Evolutionary conservation across 2,329 filamentous ascomycete genomes (phyloP).

Genomic region (Cladophialophora chaetospira): DNA sequence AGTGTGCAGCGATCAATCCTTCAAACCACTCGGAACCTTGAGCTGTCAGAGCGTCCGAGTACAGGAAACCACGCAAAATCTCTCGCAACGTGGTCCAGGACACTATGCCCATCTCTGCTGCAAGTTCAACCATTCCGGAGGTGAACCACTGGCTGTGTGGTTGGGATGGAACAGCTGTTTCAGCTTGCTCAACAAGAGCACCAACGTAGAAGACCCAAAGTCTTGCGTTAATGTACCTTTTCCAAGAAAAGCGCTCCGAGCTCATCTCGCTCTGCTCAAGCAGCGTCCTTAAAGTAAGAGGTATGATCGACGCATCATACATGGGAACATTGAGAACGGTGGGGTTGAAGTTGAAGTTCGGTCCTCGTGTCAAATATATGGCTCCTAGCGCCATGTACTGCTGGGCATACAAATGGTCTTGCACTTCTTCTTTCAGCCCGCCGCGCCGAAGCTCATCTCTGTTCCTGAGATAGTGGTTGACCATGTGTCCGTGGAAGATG

Average conservation of each 20-base stretch:
- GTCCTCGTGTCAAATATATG: conserved; percentile 8
- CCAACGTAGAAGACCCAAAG: conserved; percentile 19
- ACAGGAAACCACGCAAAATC: background rate
- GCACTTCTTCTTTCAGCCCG: conserved; percentile 3
- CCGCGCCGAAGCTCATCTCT: background rate
- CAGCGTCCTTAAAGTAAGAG: background rate
- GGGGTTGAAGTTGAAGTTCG: conserved; percentile 8
- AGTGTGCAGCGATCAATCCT: background rate
- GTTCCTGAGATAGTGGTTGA: conserved; percentile 7
- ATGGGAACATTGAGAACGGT: conserved; percentile 15
- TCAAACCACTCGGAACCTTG: conserved; percentile 5
- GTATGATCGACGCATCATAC: conserved; percentile 9
- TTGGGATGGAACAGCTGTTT: background rate
- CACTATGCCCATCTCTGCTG: background rate
- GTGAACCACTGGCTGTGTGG: background rate
- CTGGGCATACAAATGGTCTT: conserved; percentile 14
- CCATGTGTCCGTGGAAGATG: conserved; percentile 11
- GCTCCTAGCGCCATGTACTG: conserved; percentile 17
- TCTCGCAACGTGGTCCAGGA: background rate
- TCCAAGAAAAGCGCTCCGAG: conserved; percentile 1
- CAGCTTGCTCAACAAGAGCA: conserved; percentile 12
- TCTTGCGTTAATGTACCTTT: conserved; percentile 9
- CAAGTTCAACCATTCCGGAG: background rate
- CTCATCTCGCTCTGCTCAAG: background rate
- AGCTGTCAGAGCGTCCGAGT: background rate